Conservation (phyloP, 2,329 filamentous ascomycete genomes). For the Aspergillus sergii region DNA sequence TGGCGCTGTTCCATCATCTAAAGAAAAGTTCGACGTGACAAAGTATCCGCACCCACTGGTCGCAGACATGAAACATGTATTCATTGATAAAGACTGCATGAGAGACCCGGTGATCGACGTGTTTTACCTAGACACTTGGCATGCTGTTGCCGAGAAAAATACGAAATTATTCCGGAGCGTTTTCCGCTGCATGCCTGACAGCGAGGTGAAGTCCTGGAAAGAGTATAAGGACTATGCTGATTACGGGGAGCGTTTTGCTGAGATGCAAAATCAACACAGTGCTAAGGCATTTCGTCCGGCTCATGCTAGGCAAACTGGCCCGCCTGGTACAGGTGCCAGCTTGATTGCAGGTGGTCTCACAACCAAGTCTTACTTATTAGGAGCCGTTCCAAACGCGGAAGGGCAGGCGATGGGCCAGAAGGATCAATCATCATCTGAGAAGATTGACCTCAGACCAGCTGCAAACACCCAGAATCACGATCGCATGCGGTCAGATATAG, state of each 20-base stretch:
- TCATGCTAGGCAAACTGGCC: conserved; percentile 44
- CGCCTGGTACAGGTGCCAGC: conserved; percentile 37
- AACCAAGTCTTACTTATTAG: conserved; percentile 28
- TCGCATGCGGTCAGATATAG: conserved; percentile 33
- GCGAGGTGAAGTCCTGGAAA: conserved; percentile 87
- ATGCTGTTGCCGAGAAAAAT: conserved; percentile 85
- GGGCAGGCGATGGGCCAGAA: conserved; percentile 34
- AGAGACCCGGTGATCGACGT: conserved; percentile 77
- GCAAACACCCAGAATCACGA: conserved; percentile 38
- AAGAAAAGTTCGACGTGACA: conserved; percentile 51
- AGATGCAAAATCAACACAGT: conserved; percentile 60
- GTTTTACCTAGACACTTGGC: conserved; percentile 90
- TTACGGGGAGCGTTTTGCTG: conserved; percentile 77
- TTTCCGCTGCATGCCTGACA: conserved; percentile 97
- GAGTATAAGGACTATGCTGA: conserved; percentile 84
- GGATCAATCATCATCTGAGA: conserved; percentile 35
- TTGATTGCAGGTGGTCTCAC: conserved; percentile 21
- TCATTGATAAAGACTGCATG: conserved; percentile 91
- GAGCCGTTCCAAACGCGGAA: conserved; percentile 32
- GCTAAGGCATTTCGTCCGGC: conserved; percentile 51
- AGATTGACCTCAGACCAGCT: conserved; percentile 35
- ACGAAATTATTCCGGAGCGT: conserved; percentile 91
- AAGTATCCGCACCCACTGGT: conserved; percentile 51
- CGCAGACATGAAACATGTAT: conserved; percentile 71
- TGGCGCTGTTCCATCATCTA: conserved; percentile 57